Base-by-base conservation (phyloP, 2,329 filamentous ascomycete species). In the Thelonectria discophora region DNA sequence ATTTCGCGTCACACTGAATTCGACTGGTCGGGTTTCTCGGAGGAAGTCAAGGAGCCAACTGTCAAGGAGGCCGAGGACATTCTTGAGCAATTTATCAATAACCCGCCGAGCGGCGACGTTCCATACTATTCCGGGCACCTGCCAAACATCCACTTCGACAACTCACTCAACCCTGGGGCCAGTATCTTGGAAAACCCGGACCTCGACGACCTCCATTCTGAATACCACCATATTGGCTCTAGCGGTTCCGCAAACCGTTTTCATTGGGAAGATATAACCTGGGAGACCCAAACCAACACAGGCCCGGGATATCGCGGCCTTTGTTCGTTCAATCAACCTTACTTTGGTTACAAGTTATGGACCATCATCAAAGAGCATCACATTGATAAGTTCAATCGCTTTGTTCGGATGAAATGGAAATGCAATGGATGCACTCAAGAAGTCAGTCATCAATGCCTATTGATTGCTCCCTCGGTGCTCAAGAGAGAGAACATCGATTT, bases 401-500 rank as follows among this genome's bases (percentile, higher is more conserved):
- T 49, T 18, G 13, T 18, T 15, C 5, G 8, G 5, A 17, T 13
- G 5, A 34, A 34, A 3, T 49, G n/a, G 47, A 37, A 49, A n/a
- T 37, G n/a, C 13, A 43, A 18, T 43, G 12, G 5, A 21, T 43
- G n/a, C 21, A 12, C 9, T 18, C 9, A 18, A 20, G 5, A n/a
- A 18, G 5, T 43, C 21, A 43, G n/a, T 21, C n/a, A 43, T 43
- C 12, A 18, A 43, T 18, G 5, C 40, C n/a, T 43, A 10, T 12
- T 43, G 5, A 43, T 43, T 21, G 17, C n/a, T 21, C 40, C 40
- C n/a, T 43, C n/a, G 4, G 5, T 18, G n/a, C n/a, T 43, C 21
- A n/a, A 43, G n/a, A 43, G 17, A 43, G 40, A 43, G n/a, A 18
- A n/a, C 12, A 43, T 49, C 20, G 24, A 49, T 30, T 49, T 49